phyloP scores from a whole-genome alignment of 2,329 filamentous ascomycete genomes.

The Cytospora schulzeri region DNA sequence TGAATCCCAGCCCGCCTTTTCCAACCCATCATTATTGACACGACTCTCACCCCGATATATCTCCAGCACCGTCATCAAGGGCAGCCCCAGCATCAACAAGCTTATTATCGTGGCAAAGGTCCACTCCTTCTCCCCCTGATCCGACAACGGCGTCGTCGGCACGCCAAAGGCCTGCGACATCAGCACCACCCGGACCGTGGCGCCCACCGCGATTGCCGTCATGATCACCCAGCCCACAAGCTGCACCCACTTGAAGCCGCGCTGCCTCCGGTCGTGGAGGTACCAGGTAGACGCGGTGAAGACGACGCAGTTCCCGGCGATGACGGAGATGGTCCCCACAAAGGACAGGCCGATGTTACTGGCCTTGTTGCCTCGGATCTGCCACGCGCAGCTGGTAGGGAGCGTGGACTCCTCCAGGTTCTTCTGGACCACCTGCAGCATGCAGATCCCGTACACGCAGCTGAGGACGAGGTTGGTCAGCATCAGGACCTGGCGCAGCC shows the following conservation, averaged over 20 bases:
- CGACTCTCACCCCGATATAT: slow-evolving; percentile 39
- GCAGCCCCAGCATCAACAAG: slow-evolving; percentile 60
- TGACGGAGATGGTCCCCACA: slow-evolving; percentile 62
- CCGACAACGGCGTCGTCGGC: slow-evolving; percentile 52
- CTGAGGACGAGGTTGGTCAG: slow-evolving; percentile 64
- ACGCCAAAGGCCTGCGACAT: slow-evolving; percentile 63
- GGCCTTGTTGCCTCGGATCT: slow-evolving; percentile 41
- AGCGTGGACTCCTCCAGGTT: slow-evolving; percentile 49
- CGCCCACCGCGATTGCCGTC: slow-evolving; percentile 59
- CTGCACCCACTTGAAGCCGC: slow-evolving; percentile 58
- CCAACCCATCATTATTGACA: slow-evolving; percentile 3
- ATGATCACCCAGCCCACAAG: slow-evolving; percentile 57
- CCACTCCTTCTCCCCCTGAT: slow-evolving; percentile 59
- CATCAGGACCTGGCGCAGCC: slow-evolving; percentile 68
- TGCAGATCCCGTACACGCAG: slow-evolving; percentile 57
- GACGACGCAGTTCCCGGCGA: slow-evolving; percentile 59
- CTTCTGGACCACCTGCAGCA: slow-evolving; percentile 56
- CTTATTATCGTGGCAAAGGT: slow-evolving; percentile 65
- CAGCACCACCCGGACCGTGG: slow-evolving; percentile 57
- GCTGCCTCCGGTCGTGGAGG: slow-evolving; percentile 57
- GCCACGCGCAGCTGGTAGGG: slow-evolving; percentile 65
- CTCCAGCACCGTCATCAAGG: slow-evolving; percentile 61
- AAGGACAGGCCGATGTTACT: slow-evolving; percentile 51
- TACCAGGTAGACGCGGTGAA: slow-evolving; percentile 66
- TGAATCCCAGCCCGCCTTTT: background rate